A percentile compares a stretch with the other conserved stretches of the same genome.
Evolutionary conservation across 2,329 filamentous ascomycete genomes (phyloP).

Genomic region (Phialocephala subalpina): DNA sequence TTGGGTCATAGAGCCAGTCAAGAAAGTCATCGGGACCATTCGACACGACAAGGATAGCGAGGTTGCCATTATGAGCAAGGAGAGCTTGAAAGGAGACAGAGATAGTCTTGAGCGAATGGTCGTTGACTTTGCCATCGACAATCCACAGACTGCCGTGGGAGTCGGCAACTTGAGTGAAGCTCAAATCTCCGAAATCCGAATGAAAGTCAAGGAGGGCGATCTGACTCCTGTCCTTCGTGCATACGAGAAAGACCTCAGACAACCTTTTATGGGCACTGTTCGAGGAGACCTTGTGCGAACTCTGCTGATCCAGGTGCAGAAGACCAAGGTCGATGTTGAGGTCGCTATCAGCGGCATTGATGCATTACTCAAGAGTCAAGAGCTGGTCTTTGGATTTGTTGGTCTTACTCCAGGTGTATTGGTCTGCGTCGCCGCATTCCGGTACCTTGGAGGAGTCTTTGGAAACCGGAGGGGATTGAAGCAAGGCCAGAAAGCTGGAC

Average conservation of each 20-base stretch:
- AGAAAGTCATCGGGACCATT: conserved; percentile 88
- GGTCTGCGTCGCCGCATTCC: conserved; percentile 77
- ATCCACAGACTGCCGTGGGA: conserved; percentile 66
- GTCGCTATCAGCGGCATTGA: conserved; percentile 97
- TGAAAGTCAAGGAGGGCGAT: conserved; percentile 89
- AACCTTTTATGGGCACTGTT: conserved; percentile 82
- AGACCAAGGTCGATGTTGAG: conserved; percentile 98
- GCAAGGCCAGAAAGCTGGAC: conserved; percentile 70
- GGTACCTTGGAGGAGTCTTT: conserved; percentile 75
- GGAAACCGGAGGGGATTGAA: conserved; percentile 74
- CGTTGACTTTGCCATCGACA: conserved; percentile 90
- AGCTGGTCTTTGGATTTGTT: conserved; percentile 97
- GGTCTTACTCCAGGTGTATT: conserved; percentile 93
- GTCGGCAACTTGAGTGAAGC: conserved; percentile 65
- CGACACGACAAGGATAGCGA: conserved; percentile 92
- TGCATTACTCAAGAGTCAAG: conserved; percentile 91
- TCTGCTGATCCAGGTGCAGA: conserved; percentile 94
- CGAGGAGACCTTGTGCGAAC: conserved; percentile 88
- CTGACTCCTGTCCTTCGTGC: conserved; percentile 90
- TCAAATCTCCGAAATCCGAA: conserved; percentile 77
- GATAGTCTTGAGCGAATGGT: conserved; percentile 98
- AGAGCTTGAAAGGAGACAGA: conserved; percentile 88
- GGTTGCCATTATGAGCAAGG: conserved; percentile 95
- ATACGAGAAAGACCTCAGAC: conserved; percentile 88
- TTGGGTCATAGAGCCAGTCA: conserved; percentile 89